These are phyloP conservation scores for Voacanga thouarsii DNA, from an alignment of 257 asterid genomes.

Conservation along the genomic window DNA sequence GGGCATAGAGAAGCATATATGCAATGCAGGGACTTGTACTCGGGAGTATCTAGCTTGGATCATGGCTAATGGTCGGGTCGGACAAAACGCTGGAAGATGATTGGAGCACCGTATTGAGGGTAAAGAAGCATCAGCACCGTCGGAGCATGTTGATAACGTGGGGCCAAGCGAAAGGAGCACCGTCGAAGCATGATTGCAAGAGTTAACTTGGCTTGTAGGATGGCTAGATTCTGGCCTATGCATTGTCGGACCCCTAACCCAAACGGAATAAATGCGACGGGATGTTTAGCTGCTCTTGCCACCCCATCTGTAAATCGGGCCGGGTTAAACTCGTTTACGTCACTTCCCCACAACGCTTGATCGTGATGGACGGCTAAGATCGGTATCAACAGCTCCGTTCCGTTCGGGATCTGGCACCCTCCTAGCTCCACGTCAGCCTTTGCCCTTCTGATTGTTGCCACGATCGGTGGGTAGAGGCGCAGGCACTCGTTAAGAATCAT, in stretches of 20 bases:
- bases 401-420: conserved; percentile 38
- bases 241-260: conserved; percentile 49
- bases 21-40: conserved; percentile 20
- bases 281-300: conserved; percentile 40
- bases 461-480: conserved; percentile 47
- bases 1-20: conserved; percentile 11
- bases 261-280: conserved; percentile 38
- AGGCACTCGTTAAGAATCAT: conserved; percentile 44
- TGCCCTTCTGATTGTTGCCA: conserved; percentile 42
- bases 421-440: conserved; percentile 44
- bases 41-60: background rate
- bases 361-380: conserved; percentile 51
- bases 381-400: conserved; percentile 42
- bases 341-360: conserved; percentile 40
- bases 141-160: conserved; percentile 44
- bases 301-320: conserved; percentile 36
- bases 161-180: conserved; percentile 28
- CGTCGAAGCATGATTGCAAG: conserved; percentile 41
- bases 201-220: conserved; percentile 39
- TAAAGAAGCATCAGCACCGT: conserved; percentile 47
- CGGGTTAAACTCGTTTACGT: conserved; percentile 44
- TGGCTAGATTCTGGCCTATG: conserved; percentile 42
- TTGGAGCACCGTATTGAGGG: conserved; percentile 49
- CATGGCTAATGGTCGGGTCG: conserved; percentile 11
- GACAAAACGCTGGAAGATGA: conserved; percentile 34